These are phyloP conservation scores for Fragosphaeria purpurea DNA, from an alignment of 2,329 filamentous ascomycete species.

Conservation along the genomic window DNA sequence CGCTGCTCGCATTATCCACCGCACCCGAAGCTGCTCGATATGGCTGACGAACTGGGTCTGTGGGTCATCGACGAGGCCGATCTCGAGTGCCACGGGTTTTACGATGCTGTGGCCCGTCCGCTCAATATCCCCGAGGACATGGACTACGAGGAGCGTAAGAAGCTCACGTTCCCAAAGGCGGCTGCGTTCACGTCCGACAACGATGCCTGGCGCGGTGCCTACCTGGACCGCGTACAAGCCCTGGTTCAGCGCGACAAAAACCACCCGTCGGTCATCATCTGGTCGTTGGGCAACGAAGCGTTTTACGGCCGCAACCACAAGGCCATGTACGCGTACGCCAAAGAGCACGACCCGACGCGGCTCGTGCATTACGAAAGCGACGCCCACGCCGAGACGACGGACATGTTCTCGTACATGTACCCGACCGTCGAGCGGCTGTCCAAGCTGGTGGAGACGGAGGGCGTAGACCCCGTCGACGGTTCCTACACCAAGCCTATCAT, in stretches of 20 bases:
- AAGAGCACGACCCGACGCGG: constrained; percentile 45
- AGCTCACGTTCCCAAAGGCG: constrained; percentile 41
- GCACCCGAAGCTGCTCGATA: constrained; percentile 47
- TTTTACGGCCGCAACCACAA: constrained; percentile 61
- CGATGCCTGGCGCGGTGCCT: constrained; percentile 50
- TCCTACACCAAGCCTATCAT: constrained; percentile 48
- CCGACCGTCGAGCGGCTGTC: constrained; percentile 41
- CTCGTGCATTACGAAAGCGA: constrained; percentile 61
- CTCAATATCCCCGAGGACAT: constrained; percentile 43
- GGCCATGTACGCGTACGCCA: constrained; percentile 57
- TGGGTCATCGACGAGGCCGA: constrained; percentile 47
- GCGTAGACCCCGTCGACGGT: constrained; percentile 28
- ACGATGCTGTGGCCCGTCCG: constrained; percentile 37
- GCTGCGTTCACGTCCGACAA: constrained; percentile 53
- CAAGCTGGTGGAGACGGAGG: constrained; percentile 32
- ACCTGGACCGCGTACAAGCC: constrained; percentile 56
- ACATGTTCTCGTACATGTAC: constrained; percentile 63
- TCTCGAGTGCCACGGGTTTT: constrained; percentile 45
- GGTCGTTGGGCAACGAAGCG: constrained; percentile 64
- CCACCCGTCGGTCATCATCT: constrained; percentile 59
- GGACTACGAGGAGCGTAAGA: constrained; percentile 51
- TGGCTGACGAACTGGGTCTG: constrained; percentile 56
- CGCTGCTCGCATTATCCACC: constrained; percentile 60
- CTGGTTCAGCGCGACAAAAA: constrained; percentile 61
- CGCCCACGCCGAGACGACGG: constrained; percentile 44